Evolutionary conservation across 2,329 filamentous ascomycete genomes (phyloP).

Genomic region (Cercospora sp.): DNA sequence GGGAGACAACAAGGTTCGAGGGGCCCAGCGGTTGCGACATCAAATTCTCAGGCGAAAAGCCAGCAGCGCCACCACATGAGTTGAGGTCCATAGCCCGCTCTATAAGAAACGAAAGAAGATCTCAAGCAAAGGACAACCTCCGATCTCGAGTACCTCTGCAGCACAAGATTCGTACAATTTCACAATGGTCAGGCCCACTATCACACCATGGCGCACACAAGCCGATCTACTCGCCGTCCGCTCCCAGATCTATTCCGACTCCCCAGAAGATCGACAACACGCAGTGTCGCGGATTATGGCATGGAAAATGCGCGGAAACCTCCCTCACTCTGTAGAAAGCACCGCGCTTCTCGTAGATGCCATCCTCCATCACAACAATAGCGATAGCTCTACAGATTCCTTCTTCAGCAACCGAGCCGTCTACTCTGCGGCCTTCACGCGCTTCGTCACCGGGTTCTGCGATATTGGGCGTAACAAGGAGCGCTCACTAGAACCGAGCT

Average conservation of each 20-base stretch:
- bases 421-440: slow-evolving; percentile 68
- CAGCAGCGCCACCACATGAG: background rate
- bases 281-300: slow-evolving; percentile 44
- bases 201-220: slow-evolving; percentile 71
- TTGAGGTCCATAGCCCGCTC: background rate
- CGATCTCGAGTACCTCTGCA: background rate
- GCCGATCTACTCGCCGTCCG: slow-evolving; percentile 67
- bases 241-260: slow-evolving; percentile 59
- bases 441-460: slow-evolving; percentile 76
- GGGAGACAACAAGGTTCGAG: background rate
- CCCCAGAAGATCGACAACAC: slow-evolving; percentile 35
- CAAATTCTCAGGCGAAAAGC: background rate
- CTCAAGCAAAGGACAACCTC: background rate
- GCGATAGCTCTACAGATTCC: slow-evolving; percentile 38
- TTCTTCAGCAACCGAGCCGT: slow-evolving; percentile 65
- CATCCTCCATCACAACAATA: slow-evolving; percentile 61
- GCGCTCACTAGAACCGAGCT: slow-evolving; percentile 58
- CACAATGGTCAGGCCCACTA: slow-evolving; percentile 67
- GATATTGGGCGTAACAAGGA: slow-evolving; percentile 69
- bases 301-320: slow-evolving; percentile 71
- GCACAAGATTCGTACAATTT: background rate
- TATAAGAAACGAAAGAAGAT: background rate
- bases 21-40: background rate
- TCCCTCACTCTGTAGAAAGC: slow-evolving; percentile 77
- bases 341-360: slow-evolving; percentile 73